Base-by-base conservation (phyloP, 1,139 yeast species). In the Maudiozyma humilis region DNA sequence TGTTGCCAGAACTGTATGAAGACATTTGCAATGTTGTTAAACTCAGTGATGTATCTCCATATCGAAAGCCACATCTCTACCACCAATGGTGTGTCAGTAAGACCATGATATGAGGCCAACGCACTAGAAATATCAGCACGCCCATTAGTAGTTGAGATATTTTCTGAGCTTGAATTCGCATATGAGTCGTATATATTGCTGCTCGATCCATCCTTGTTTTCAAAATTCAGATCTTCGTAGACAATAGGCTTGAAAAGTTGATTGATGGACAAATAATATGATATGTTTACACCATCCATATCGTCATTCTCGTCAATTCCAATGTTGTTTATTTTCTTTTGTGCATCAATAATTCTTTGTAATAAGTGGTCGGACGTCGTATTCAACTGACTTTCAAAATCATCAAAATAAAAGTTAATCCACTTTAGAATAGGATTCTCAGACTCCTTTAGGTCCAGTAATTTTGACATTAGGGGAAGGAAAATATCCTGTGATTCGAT, bases 391-490 rank as follows among this genome's bases (percentile, higher is more conserved):
- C 58, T 54, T 15, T 63, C 62, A 43, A 76, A 66, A 17, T 60
- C 59, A 17, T 65, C 62, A 43, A 70, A 66, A 49, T 75, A 79
- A 15, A 72, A 62, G 37, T 71, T 66, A 29, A 80, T 69, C 76
- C 87, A 83, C 39, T 73, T 78, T 41, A 69, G 63, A 15, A 82
- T 78, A 1, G 94, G 93, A 53, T 78, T 82, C 46, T 76, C 79
- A 18, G 51, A 50, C 14, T 49, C 38, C 13, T 51, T 37, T 17
- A 81, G 63, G 47, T 79, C 85, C 43, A 81, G 65, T 30, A 85
- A 65, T 52, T 75, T 77, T 36, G 75, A 73, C 25, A 84, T 75
- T 17, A 78, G 64, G 12, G 73, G 72, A 32, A 81, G 65, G 56
- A 80, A 80, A 42, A 72, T 72, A 40, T 70, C 73, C 36, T 60